These are phyloP conservation scores for Gelatoporia subvermispora DNA, from an alignment of 768 basidiomycete species.

Conservation along the genomic window DNA sequence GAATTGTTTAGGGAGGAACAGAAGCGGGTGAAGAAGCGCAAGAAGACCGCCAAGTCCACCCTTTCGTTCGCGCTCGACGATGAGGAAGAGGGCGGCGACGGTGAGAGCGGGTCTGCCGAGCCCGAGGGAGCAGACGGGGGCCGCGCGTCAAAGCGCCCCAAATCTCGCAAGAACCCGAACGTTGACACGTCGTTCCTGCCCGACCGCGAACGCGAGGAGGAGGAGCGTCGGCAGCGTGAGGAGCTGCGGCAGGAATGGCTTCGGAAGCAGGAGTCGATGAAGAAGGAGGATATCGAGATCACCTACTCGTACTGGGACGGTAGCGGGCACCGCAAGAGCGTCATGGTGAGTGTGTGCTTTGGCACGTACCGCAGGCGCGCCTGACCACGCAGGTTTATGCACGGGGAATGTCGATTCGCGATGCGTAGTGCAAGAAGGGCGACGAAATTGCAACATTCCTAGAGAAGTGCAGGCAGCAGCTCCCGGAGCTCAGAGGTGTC, in stretches of 20 bases:
- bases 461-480: constrained; percentile 89
- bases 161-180: constrained; percentile 89
- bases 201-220: constrained; percentile 94
- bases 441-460: constrained; percentile 84
- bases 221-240: constrained; percentile 85
- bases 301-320: constrained; percentile 99
- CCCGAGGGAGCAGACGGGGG: constrained; percentile 36
- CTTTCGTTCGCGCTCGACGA: constrained; percentile 91
- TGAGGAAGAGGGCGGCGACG: constrained; percentile 69
- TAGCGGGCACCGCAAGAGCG: constrained; percentile 91
- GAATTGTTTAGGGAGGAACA: constrained; percentile 84
- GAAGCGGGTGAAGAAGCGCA: constrained; percentile 87
- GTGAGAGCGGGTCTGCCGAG: constrained; percentile 37
- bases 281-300: constrained; percentile 78
- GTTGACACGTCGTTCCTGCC: constrained; percentile 99
- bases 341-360: constrained; percentile 54
- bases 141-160: constrained; percentile 62
- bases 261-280: constrained; percentile 59
- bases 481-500: constrained; percentile 85
- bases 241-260: constrained; percentile 89
- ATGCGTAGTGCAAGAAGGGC: constrained; percentile 88
- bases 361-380: not conserved
- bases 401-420: constrained; percentile 4
- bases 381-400: constrained; percentile 21
- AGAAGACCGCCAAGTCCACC: constrained; percentile 83